Percentiles rank a stretch among this genome's conserved stretches.
Evolutionary conservation across 208 protist species (phyloP).

Genomic region (Spongospora subterranea): DNA sequence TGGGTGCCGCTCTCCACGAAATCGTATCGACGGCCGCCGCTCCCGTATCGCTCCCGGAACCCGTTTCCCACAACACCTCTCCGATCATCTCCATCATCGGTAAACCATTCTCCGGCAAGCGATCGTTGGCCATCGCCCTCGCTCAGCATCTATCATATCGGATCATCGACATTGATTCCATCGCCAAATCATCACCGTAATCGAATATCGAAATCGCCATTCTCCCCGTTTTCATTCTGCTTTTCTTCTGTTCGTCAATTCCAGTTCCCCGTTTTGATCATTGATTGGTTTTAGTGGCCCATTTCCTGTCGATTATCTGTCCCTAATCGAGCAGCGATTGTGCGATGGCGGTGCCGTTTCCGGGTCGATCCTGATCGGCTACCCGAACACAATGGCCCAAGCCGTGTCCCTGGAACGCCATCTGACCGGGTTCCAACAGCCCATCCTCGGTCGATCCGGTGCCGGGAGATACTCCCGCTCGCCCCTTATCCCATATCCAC

Average conservation of each 20-base stretch:
- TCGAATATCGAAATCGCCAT: neutral
- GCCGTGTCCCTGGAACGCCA: neutral
- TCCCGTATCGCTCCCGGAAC: neutral
- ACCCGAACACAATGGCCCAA: neutral
- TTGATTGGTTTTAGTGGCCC: no score
- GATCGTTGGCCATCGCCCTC: neutral
- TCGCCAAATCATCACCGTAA: neutral
- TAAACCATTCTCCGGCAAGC: slow-evolving; percentile 11
- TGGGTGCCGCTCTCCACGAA: neutral
- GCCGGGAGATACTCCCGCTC: neutral
- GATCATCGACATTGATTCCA: slow-evolving; percentile 13
- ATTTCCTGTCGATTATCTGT: neutral
- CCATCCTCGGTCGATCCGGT: neutral
- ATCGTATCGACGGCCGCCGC: neutral
- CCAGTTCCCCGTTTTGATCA: no score
- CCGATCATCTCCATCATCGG: slow-evolving; percentile 23
- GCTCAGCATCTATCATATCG: neutral
- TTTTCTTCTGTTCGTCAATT: no score
- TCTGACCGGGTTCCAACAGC: neutral
- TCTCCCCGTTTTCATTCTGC: neutral
- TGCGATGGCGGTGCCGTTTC: neutral
- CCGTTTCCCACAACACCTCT: neutral
- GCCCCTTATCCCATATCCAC: neutral
- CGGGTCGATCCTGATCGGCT: neutral
- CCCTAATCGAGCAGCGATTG: neutral